Evolutionary conservation across 345 rosid genomes (phyloP), one percentile per base, ranked within the genome.

Genomic region (Lepidium sativum): DNA sequence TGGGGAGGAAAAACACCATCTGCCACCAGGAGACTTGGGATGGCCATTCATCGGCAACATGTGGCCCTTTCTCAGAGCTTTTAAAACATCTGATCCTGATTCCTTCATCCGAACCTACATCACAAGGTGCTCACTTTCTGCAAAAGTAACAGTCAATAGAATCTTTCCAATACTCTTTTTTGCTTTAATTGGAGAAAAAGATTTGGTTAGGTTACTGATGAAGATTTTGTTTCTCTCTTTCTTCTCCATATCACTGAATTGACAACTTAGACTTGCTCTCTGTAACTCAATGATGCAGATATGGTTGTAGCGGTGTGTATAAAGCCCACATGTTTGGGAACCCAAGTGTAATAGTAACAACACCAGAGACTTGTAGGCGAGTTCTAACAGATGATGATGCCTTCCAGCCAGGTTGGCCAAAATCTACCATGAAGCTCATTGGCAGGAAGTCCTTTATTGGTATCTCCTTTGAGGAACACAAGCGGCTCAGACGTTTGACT

Each of bases 11-110:
- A 74, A 40, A 66, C 62, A 73, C 17, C 42, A 56, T 37, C 83
- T 88, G 3, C 98, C 96, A 8, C 96, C 98, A 1, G 94, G 97
- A 13, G 94, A 91, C 69, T 42, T 88, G 47, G 98, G 95, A 0
- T 88, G 89, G 95, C 98, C 98, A 58, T 61, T 86, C 78, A 75
- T 88, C 4, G 98, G 96, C 57, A 86, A 84, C 67, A 88, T 91
- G 98, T 80, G 85, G 87, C 63, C 92, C 38, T 91, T 88, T 64
- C 95, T 91, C 41, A 66, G 77, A 62, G 94, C 96, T 63, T 91
- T 91, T 82, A 81, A 84, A 78, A 74, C 92, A 52, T 10, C 51
- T 9, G 76, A 86, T 45, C 96, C 95, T 23, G 95, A 91, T 44
- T 83, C 96, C 34, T 91, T 88, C 79, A 39, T 77, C 54, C 42